Evolutionary conservation across 2,329 filamentous ascomycete species (phyloP), one percentile per base, ranked within the genome.

Genomic region (Trichoderma sp.): DNA sequence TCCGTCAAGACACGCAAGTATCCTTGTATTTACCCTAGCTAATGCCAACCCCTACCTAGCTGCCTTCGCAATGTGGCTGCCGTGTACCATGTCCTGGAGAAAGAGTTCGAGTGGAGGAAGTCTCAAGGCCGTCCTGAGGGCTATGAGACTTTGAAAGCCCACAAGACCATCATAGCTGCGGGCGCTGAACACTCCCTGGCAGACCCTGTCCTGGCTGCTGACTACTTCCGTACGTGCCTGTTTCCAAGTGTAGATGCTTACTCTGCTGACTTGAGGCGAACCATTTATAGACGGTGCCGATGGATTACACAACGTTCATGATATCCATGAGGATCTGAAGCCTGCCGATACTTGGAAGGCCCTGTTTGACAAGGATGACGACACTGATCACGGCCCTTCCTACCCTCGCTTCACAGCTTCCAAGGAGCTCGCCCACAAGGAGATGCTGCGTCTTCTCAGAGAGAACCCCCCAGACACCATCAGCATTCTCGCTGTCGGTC

Each of bases 61-160:
- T 97, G 93, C 74, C 84, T 97, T 60, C 89, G 91, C 60, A 99
- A 99, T 79, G 89, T 92, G 17, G 90, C 98, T 45, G 91, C 93
- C 27, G 84, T 98, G 70, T 98, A 99, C 81, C 90, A 97, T 74
- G 90, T 97, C 68, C 86, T 99, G 64, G 93, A 97, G 72, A 92
- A 93, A 76, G 95, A 99, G 80, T 84, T 93, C 72, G 85, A 87
- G 72, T 98, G 94, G 94, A 87, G 95, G 70, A 88, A 87, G 76
- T 81, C 87, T 13, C 86, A 88, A 50, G 91, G 91, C 19, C 86
- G 84, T 66, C 80, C 86, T 0, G 84, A 89, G 66, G 91, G 92
- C 0, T 98, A 93, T 73, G 89, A 89, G 61, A 84, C 88, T 8
- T 81, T 98, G 78, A 87, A 86, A 72, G 84, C 86, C 15, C 88